Evolutionary conservation across 2,329 filamentous ascomycete genomes (phyloP), one percentile per base, ranked within the genome.

Genomic region (Epichloe gansuensis): DNA sequence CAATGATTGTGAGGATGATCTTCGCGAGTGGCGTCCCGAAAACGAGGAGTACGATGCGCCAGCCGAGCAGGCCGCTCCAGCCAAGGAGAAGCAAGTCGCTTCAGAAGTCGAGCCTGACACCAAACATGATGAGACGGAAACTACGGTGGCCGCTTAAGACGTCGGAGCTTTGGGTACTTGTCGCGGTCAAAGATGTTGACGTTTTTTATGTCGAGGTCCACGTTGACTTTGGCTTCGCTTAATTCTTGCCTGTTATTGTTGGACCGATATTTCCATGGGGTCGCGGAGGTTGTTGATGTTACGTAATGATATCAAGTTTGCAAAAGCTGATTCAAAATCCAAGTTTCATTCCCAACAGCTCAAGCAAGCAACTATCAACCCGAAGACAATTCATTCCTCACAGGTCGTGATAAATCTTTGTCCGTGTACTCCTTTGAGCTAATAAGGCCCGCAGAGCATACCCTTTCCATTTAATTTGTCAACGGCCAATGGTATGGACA

Each of bases 1-100:
- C 27, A 93, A 94, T 62, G 90, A 96, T 56, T 90, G 89, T 42
- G 93, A 98, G 68, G 84, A 88, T 51, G 88, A 95, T 59, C 80
- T 98, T 55, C 81, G 84, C 51, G 77, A 80, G 41, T 97, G 91
- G 88, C 72, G 71, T 51, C 71, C 73, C 4, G 71, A 74, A 49
- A 55, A 59, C 7, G 71, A 74, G 48, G 42, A 54, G n/a, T 64
- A 61, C 52, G 61, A 60, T 1, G 57, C 58, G 21, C 46, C 52
- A 6, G 58, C 62, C 36, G 58, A 56, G 15, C 59, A 55, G 23
- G 57, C 56, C 8, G 57, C 62, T 21, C 60, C 58, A 34, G 47
- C 58, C 9, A 58, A 58, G 54, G 64, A 57, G 47, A 66, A 66
- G 52, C 47, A 48, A 8, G 27, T 55, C 35, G 50, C 42, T 1